A percentile compares a stretch with the other conserved stretches of the same genome.
Evolutionary conservation across 805 yeast genomes (phyloP).

Genomic region (Limtongozyma cylindracea): DNA sequence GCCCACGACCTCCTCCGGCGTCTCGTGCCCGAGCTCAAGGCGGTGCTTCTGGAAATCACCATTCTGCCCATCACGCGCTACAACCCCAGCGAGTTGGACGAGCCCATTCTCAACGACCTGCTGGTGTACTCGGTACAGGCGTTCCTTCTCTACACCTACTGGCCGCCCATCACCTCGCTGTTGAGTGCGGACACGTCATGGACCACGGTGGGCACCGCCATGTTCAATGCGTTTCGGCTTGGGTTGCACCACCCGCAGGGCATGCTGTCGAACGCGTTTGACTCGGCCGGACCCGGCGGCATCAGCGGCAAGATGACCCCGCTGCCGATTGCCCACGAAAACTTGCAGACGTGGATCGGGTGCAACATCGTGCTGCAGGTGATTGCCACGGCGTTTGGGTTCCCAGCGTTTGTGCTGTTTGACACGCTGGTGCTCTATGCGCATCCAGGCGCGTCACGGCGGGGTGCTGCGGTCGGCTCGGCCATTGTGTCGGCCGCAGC

Average conservation of each 20-base stretch:
- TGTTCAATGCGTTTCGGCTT: slow-evolving; percentile 77
- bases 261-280: no score
- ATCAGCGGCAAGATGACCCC: slow-evolving; percentile 12
- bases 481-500: no score
- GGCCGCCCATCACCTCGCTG: slow-evolving; percentile 95
- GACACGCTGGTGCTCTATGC: slow-evolving; percentile 26
- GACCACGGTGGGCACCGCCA: slow-evolving; percentile 84
- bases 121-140: slow-evolving; percentile 92
- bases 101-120: slow-evolving; percentile 67
- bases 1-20: slow-evolving; percentile 19
- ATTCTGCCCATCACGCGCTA: slow-evolving; percentile 77
- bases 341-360: slow-evolving; percentile 76
- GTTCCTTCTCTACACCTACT: slow-evolving; percentile 59
- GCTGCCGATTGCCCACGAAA: slow-evolving; percentile 37
- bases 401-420: slow-evolving; percentile 77
- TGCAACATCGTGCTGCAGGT: slow-evolving; percentile 80
- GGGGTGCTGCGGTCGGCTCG: no score
- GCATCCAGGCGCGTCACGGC: no score
- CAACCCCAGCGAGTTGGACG: slow-evolving; percentile 54
- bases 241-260: slow-evolving; percentile 58
- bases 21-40: slow-evolving; percentile 45
- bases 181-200: slow-evolving; percentile 89
- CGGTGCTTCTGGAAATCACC: slow-evolving; percentile 64
- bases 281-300: slow-evolving; percentile 1
- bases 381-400: slow-evolving; percentile 82